Evolutionary conservation across 805 yeast species (phyloP).

Genomic region (Starmerella potacharoeniae): DNA sequence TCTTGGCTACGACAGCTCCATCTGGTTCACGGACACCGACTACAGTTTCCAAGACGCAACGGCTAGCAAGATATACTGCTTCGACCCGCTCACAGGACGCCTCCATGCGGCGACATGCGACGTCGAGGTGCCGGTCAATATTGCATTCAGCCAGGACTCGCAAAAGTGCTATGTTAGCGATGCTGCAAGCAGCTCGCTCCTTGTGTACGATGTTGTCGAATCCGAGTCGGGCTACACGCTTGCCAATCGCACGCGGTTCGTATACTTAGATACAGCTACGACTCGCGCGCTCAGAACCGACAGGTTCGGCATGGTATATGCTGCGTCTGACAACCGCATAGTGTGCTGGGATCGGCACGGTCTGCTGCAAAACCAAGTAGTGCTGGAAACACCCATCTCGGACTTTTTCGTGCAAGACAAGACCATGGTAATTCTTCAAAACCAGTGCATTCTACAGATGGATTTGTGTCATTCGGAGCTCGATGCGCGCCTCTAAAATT

Average conservation of each 20-base stretch:
- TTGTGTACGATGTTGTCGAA: not conserved
- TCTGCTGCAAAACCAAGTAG: not conserved
- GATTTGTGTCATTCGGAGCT: not conserved
- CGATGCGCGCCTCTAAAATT: not conserved
- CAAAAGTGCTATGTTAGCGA: not conserved
- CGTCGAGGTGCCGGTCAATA: not conserved
- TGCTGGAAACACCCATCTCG: not conserved
- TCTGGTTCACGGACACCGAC: not conserved
- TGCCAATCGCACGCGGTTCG: not conserved
- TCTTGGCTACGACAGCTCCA: not conserved
- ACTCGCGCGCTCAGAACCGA: not conserved
- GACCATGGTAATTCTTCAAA: not conserved
- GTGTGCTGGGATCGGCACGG: not conserved
- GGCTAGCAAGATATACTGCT: not conserved
- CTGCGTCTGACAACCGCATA: not conserved
- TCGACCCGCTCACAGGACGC: not conserved
- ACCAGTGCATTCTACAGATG: not conserved
- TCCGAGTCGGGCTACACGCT: not conserved
- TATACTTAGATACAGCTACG: not conserved
- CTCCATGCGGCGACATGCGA: not conserved
- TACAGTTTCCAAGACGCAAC: not conserved
- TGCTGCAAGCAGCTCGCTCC: not conserved
- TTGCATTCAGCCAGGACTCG: not conserved
- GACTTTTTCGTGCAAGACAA: not conserved
- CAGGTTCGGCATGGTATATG: not conserved